Evolutionary conservation across 441 rosid species (phyloP).

Genomic region (Aleurites moluccanus): DNA sequence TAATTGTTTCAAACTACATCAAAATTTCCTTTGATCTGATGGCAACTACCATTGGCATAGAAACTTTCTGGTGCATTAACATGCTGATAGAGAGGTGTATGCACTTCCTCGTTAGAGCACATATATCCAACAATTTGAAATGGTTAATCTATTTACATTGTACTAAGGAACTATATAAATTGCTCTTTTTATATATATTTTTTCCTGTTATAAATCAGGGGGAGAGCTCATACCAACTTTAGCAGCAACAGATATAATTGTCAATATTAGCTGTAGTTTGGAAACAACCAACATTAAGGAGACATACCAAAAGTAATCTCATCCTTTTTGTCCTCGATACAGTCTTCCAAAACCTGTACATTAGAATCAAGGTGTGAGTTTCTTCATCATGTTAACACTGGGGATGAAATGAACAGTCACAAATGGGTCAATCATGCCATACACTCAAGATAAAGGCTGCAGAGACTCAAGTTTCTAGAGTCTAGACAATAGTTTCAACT

Average conservation of each 20-base stretch:
- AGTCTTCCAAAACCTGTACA: slow-evolving; percentile 16
- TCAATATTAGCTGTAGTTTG: background rate
- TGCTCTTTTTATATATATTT: background rate
- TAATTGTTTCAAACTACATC: too few relatives aligned
- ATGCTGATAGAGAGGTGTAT: background rate
- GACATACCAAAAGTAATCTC: background rate
- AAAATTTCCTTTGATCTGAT: background rate
- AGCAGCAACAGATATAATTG: background rate
- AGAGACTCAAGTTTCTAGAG: background rate
- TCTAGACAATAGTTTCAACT: background rate
- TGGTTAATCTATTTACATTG: slow-evolving; percentile 1
- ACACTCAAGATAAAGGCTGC: background rate
- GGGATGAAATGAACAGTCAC: background rate
- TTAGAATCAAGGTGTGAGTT: slow-evolving; percentile 10
- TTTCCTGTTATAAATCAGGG: background rate
- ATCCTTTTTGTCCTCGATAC: slow-evolving; percentile 2
- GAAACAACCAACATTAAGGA: background rate
- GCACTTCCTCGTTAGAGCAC: too few relatives aligned
- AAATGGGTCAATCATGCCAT: background rate
- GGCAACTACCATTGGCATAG: background rate
- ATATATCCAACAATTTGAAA: background rate
- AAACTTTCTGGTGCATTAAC: background rate
- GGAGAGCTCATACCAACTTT: background rate
- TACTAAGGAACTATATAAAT: background rate
- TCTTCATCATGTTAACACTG: slow-evolving; percentile 1